Base-by-base conservation (phyloP, 1,284 basidiomycete species). In the Sphagnurus paluster region DNA sequence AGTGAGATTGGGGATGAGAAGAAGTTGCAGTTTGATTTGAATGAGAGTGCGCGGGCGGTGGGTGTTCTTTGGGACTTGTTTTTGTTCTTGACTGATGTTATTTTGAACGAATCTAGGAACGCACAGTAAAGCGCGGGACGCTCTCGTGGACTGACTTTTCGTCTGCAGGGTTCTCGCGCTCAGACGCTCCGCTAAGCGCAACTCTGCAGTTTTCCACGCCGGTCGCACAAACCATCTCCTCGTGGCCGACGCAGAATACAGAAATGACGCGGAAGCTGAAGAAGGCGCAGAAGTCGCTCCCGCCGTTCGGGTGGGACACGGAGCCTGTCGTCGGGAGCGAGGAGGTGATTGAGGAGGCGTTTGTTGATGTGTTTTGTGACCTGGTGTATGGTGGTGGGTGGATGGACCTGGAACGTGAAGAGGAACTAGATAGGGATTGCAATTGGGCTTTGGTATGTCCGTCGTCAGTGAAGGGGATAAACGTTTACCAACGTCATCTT, bases 131-230 rank as follows among this genome's bases (percentile, higher is more conserved):
- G 60, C 85, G 91, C 24, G 67, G 80, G 43, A 93, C 92, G 0
- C 76, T 95, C 56, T 80, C 82, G 24, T 95, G 91, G 92, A 82
- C 80, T 46, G 91, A 94, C 63, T 95, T 95, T 61, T 90, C 89
- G 13, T 64, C 75, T 0, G 70, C 84, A 11, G 92, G 92, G 2
- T 95, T 95, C 69, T 74, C 84, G 13, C 82, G 90, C 16, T 77
- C 75, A 6, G 89, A 93, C 49, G 78, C 72, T 1, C 82, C 86
- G 1, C 73, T 94, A 10, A 81, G 77, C 34, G 77, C 86, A 1
- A 90, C 90, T 0, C 75, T 94, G n/a, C 82, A 90, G 55, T 92
- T 94, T 57, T 84, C 84, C 44, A 67, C 79, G 0, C 89, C 90
- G 0, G 65, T 92, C 8, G 62, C 79, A 1, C 75, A 77, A 30